Percentiles rank a stretch among this genome's conserved stretches.
Conservation (phyloP, 768 basidiomycete genomes). For the Collybiopsis luxurians region DNA sequence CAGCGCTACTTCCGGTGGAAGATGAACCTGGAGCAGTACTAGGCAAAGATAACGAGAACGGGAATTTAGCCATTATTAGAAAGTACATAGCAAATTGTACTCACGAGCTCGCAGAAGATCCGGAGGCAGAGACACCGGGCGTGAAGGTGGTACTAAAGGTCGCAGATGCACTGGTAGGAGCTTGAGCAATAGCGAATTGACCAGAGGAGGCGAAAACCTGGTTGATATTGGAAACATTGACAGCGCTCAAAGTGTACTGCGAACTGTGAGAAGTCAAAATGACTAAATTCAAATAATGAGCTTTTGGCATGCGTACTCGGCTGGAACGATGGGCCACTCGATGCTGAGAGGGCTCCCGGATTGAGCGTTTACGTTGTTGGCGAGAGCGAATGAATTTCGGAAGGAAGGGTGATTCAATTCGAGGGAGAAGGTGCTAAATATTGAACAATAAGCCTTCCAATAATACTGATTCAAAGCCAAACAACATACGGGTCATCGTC, state of each 20-base stretch:
- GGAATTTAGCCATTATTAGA: background rate
- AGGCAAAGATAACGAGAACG: no score
- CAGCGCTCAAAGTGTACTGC: background rate
- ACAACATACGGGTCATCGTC: conserved; percentile 1
- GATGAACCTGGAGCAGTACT: background rate
- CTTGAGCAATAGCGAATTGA: conserved; percentile 1
- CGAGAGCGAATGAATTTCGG: background rate
- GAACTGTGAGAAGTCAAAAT: background rate
- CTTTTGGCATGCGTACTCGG: background rate
- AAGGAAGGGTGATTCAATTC: conserved; percentile 4
- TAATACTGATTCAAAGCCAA: no score
- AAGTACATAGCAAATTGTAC: background rate
- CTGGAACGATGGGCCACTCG: conserved; percentile 1
- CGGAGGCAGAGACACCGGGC: background rate
- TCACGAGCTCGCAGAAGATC: background rate
- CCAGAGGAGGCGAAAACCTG: background rate
- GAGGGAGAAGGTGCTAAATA: background rate
- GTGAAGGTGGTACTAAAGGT: background rate
- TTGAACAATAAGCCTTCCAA: no score
- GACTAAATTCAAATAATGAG: background rate
- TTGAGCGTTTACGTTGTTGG: conserved; percentile 1
- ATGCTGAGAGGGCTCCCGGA: background rate
- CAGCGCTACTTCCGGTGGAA: background rate
- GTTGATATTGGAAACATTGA: background rate
- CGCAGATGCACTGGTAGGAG: background rate